phyloP scores from a whole-genome alignment of 2,329 filamentous ascomycete species.

The Penicillium rolfsii region DNA sequence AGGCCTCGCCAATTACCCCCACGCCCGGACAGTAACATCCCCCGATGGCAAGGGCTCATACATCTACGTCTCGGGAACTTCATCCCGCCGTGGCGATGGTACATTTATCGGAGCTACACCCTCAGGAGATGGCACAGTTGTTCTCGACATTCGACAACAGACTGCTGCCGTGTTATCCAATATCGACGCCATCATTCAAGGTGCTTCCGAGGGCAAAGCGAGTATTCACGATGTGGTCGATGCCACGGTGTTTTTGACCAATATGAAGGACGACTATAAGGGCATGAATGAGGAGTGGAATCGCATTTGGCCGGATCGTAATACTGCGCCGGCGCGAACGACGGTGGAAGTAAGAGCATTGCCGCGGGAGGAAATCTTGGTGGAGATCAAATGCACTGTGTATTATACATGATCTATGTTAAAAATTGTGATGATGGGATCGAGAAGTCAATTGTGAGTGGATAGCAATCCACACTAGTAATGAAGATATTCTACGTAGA shows the following conservation, averaged over 20 bases:
- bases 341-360: constrained; percentile 30
- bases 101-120: constrained; percentile 43
- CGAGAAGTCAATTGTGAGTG: not conserved
- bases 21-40: constrained; percentile 41
- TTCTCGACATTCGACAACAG: constrained; percentile 44
- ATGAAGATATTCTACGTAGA: not conserved
- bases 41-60: constrained; percentile 35
- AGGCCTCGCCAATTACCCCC: constrained; percentile 40
- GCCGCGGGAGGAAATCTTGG: constrained; percentile 26
- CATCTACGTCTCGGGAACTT: constrained; percentile 49
- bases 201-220: constrained; percentile 42
- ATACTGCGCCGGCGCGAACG: constrained; percentile 40
- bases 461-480: not conserved
- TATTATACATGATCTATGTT: constrained; percentile 42
- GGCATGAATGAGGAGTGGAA: constrained; percentile 55
- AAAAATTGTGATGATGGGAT: not conserved
- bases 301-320: constrained; percentile 44
- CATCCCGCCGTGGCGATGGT: constrained; percentile 43
- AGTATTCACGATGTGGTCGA: constrained; percentile 46
- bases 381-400: constrained; percentile 30
- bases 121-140: constrained; percentile 39
- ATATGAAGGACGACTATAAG: constrained; percentile 47
- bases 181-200: constrained; percentile 46
- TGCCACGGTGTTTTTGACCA: constrained; percentile 47
- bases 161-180: constrained; percentile 46